Evolutionary conservation across 1,139 yeast species (phyloP).

Genomic region (Yamadazyma friedrichii): DNA sequence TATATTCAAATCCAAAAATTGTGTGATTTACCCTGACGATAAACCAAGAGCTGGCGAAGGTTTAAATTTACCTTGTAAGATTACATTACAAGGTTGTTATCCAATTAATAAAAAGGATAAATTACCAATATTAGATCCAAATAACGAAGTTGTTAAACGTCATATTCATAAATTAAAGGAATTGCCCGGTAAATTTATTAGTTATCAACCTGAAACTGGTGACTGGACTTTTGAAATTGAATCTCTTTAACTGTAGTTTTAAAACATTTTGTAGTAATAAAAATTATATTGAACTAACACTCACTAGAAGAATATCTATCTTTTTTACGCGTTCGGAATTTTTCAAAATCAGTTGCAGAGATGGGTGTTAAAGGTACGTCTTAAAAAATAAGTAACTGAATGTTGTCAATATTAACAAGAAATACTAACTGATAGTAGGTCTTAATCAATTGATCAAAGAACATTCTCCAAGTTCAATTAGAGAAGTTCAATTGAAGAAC

Average conservation of each 20-base stretch:
- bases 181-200: slow-evolving; percentile 59
- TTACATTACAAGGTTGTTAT: slow-evolving; percentile 75
- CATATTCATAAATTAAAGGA: slow-evolving; percentile 69
- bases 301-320: not conserved
- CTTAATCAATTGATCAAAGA: slow-evolving; percentile 79
- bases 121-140: slow-evolving; percentile 74
- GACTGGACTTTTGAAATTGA: slow-evolving; percentile 71
- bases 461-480: slow-evolving; percentile 82
- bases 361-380: slow-evolving; percentile 78
- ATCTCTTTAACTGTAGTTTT: slow-evolving; percentile 18
- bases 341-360: not conserved
- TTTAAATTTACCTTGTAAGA: slow-evolving; percentile 70
- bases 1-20: slow-evolving; percentile 57
- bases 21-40: slow-evolving; percentile 75
- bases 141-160: slow-evolving; percentile 65
- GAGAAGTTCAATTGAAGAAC: slow-evolving; percentile 76
- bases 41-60: slow-evolving; percentile 78
- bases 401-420: not conserved
- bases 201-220: slow-evolving; percentile 79
- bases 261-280: not conserved
- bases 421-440: slow-evolving; percentile 38
- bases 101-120: slow-evolving; percentile 74
- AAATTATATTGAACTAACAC: not conserved
- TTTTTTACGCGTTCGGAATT: slow-evolving; percentile 1
- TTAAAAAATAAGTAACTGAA: slow-evolving; percentile 4